Evolutionary conservation across 768 basidiomycete genomes (phyloP), one percentile per base, ranked within the genome.

Genomic region (Boletus rex-veris): DNA sequence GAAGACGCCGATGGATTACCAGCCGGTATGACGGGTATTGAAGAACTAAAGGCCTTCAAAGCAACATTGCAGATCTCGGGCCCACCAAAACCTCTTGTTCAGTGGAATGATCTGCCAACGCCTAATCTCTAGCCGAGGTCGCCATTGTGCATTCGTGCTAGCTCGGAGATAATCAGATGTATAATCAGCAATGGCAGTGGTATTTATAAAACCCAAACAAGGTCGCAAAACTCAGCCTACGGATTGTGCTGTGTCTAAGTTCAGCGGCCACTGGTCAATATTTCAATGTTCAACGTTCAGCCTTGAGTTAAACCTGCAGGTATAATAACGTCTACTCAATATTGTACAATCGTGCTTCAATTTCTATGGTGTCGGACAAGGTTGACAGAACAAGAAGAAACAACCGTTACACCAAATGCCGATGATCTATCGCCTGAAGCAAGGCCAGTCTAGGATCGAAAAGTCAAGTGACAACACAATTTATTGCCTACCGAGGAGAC

Each of bases 91-190:
- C 84, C 91, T 3, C 73, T 92, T 58, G 85, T 84, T 1, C 72
- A 83, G 47, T 91, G 88, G 88, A 81, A 80, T 33, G 90, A 91
- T 72, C 73, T 89, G 49, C 87, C 86, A 18, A 66, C 72, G 7
- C 67, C 86, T 3, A 84, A 77, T 57, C 77, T 82, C 42, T 87
- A 71, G 76, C 28, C 9, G n/a, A 37, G 10, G 31, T 38, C 8
- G 30, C 31, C 18, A 35, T 10, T 9, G 14, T 31, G 4, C 43
- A 19, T 45, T 50, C 18, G 8, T 28, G 33, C 18, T 42, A 37
- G 43, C 19, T 38, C 1, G 15, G n/a, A 33, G 30, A 49, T 38
- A 30, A 26, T 41, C 9, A 38, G 24, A 35, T 21, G 9, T 28
- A 30, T 10, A 38, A 38, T 38, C 37, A 38, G 37, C 35, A 24